Percentiles rank a stretch among this genome's conserved stretches.
phyloP scores from a whole-genome alignment of 768 basidiomycete genomes.

The Leucocoprinus birnbaumii region DNA sequence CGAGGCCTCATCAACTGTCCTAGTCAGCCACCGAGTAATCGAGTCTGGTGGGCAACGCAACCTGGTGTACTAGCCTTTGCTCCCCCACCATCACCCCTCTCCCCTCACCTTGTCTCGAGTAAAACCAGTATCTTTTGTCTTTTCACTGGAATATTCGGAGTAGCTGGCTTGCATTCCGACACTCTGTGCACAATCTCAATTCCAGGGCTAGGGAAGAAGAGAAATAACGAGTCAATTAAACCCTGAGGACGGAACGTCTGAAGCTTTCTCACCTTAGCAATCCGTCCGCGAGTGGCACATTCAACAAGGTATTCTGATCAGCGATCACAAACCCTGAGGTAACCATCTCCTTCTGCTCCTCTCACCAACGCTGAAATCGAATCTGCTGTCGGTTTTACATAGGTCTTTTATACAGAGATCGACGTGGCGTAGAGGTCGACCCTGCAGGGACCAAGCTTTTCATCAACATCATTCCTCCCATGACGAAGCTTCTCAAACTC shows the following conservation, averaged over 20 bases:
- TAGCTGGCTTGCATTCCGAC: neutral
- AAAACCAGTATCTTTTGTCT: neutral
- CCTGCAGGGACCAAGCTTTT: conserved; percentile 1
- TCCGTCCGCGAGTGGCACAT: no score
- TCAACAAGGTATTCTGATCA: neutral
- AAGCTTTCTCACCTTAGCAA: no score
- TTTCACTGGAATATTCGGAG: neutral
- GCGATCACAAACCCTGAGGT: conserved; percentile 2
- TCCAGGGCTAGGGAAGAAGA: no score
- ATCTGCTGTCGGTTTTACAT: no score
- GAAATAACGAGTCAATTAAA: no score
- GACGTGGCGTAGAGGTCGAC: neutral
- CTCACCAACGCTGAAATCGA: neutral
- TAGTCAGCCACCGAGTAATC: conserved; percentile 4
- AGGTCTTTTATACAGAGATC: neutral
- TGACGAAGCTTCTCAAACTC: conserved; percentile 5
- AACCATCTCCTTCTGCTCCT: neutral
- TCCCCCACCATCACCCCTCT: conserved; percentile 2
- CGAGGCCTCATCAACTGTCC: conserved; percentile 11
- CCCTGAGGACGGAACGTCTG: no score
- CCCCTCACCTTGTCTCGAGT: neutral
- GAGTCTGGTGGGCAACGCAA: neutral
- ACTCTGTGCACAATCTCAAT: no score
- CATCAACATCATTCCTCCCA: conserved; percentile 4
- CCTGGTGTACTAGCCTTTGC: neutral